Evolutionary conservation across 1,139 yeast species (phyloP).

Genomic region (Yamadazyma friedrichii): DNA sequence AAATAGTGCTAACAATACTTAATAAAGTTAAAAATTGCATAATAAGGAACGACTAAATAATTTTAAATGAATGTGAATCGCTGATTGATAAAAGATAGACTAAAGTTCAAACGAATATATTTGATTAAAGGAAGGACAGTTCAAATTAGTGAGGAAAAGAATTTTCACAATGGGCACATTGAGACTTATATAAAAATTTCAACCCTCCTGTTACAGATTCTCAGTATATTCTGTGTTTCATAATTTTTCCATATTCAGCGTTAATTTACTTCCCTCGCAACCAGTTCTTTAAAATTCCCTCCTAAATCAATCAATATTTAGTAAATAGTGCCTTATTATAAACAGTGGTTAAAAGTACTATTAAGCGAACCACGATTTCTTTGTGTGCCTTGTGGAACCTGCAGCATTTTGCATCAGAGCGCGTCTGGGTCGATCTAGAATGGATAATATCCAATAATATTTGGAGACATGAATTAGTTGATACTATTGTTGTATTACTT

Average conservation of each 20-base stretch:
- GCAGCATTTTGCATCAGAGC: neutral
- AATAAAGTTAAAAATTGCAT: constrained; percentile 13
- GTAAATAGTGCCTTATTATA: neutral
- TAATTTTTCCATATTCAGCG: neutral
- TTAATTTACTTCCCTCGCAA: neutral
- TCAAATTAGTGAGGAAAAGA: neutral
- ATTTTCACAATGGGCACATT: neutral
- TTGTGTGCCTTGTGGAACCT: neutral
- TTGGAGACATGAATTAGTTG: too few relatives aligned
- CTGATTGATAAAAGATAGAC: neutral
- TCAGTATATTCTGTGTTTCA: neutral
- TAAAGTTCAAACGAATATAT: neutral
- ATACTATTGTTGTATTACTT: too few relatives aligned
- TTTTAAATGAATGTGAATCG: neutral
- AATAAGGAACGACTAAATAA: constrained; percentile 1
- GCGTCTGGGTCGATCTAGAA: neutral
- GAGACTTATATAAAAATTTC: too few relatives aligned
- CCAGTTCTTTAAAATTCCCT: neutral
- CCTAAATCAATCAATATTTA: neutral
- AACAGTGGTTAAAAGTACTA: neutral
- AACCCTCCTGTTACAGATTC: neutral
- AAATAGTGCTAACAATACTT: constrained; percentile 8
- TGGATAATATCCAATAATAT: neutral
- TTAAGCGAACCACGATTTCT: constrained; percentile 1
- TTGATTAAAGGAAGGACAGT: neutral